phyloP scores from a whole-genome alignment of 169 alveolate species.

The Sarcocystis neurona region DNA sequence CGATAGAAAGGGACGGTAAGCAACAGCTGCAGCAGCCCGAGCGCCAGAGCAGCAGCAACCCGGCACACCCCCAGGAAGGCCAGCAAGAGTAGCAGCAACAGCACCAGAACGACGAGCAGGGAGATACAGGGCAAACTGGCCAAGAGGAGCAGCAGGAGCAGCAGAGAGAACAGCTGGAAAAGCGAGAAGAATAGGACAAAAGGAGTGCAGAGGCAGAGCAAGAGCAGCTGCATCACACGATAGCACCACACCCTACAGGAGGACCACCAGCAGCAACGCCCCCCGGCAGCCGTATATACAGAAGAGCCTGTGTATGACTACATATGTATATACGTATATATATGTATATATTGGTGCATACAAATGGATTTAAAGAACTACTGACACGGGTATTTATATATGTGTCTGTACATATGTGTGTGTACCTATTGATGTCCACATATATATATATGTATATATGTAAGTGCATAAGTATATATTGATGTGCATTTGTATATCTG shows the following conservation, averaged over 20 bases:
- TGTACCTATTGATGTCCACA: background rate
- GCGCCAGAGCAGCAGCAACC: no score
- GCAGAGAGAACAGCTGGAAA: no score
- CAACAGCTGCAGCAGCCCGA: background rate
- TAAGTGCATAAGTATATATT: background rate
- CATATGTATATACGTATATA: background rate
- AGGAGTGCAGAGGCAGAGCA: background rate
- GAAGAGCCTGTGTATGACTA: background rate
- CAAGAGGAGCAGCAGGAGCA: no score
- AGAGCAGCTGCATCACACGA: background rate
- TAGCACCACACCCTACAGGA: background rate
- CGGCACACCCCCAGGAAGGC: no score
- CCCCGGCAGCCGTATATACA: background rate
- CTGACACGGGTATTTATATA: background rate
- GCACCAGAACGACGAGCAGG: no score
- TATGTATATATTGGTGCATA: background rate
- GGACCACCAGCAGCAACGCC: background rate
- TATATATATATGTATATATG: background rate
- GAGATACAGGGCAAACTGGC: no score
- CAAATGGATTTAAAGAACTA: background rate
- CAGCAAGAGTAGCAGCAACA: no score
- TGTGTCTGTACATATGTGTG: background rate
- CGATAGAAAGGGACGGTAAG: slow-evolving; percentile 60
- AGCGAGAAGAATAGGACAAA: background rate
- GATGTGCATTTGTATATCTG: background rate